Base-by-base conservation (phyloP, 768 basidiomycete species). In the Termitomyces sp. region DNA sequence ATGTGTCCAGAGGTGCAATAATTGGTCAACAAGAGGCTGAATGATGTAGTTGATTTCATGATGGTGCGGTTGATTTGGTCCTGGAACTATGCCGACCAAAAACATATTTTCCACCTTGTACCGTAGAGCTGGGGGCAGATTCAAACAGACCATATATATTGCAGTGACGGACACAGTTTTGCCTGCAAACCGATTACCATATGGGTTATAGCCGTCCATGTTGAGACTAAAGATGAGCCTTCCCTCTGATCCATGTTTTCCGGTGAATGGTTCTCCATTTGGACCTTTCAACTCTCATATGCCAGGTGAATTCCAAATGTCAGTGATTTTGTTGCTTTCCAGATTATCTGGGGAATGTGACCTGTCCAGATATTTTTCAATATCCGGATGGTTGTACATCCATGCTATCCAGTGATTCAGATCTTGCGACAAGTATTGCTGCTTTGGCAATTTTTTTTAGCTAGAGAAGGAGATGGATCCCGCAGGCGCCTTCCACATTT, bases 1-100 rank as follows among this genome's bases (percentile, higher is more conserved):
- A 42, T 7, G 70, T 10, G 53, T 12, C 70, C 74, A 80, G 13
- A 74, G 66, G 0, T 64, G 54, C 3, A 72, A 37, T 2, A 79
- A 61, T 20, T 78, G 70, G 26, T 75, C 65, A 3, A 79, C 67
- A 8, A 80, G 58, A 0, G 70, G 68, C 2, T 57, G 24, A 3
- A 80, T 47, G 32, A 71, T 64, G 34, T 73, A 71, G 46, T 79
- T 76, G 5, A 77, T 64, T 39, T 77, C 60, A 0, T 69, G 55
- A 1, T 64, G 61, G 0, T 64, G 65, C 1, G 77, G 75, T 37
- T 77, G 69, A 1, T 66, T 55, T 0, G 76, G 79, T 0, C 78
- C 77, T 8, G 76, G 75, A 32, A 79, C 76, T 24, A 82, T 62
- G 0, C 74, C 79, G 1, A 69, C 75, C 0, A 80, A 65, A 56